A percentile compares a stretch with the other conserved stretches of the same genome.
Conservation (phyloP, 2,329 filamentous ascomycete genomes). For the Magnaporthiopsis rhizophila region DNA sequence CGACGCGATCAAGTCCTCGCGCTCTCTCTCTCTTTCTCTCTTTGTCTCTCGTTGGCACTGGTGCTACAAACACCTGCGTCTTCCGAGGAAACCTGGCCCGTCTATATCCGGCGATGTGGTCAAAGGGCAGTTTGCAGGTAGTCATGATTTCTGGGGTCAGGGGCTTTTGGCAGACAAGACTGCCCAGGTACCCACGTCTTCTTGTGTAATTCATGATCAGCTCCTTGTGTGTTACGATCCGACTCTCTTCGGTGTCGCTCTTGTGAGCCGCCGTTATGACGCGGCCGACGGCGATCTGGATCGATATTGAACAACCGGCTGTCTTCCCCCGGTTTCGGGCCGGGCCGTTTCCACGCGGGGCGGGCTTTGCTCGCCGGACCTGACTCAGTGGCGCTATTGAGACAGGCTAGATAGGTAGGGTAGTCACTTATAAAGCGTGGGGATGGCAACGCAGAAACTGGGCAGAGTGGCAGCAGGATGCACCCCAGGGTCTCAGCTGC, state of each 20-base stretch:
- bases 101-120: background rate
- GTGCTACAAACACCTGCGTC: background rate
- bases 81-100: background rate
- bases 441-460: background rate
- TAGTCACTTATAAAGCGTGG: background rate
- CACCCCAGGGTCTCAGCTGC: background rate
- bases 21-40: background rate
- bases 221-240: background rate
- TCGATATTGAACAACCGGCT: background rate
- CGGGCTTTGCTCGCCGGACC: background rate
- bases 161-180: background rate
- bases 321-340: background rate
- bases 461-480: background rate
- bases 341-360: background rate
- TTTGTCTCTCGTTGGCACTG: background rate
- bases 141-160: background rate
- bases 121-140: background rate
- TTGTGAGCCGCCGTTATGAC: background rate
- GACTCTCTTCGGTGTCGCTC: background rate
- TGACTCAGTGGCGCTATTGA: background rate
- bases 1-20: background rate
- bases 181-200: conserved; percentile 21
- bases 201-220: conserved; percentile 27
- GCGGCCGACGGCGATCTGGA: background rate
- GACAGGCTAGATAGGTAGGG: background rate